Conservation (phyloP, 192 early-diverging fungal species). For the Entomortierella beljakovae region DNA sequence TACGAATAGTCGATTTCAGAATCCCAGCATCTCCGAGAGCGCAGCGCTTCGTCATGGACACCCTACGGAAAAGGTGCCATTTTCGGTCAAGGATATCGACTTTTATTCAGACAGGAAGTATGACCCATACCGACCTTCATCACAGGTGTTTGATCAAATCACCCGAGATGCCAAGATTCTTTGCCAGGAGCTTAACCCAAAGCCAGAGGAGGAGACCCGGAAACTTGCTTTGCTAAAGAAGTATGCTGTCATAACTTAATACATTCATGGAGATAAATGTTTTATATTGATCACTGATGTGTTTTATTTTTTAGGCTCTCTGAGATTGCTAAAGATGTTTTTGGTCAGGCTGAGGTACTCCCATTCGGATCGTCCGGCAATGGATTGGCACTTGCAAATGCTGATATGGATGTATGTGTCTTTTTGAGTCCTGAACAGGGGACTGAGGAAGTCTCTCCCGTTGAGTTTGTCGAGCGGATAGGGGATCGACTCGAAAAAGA, state of each 20-base stretch:
- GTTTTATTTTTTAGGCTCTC: conserved; percentile 9
- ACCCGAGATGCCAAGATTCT: conserved; percentile 28
- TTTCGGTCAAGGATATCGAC: conserved; percentile 48
- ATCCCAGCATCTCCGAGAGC: neutral
- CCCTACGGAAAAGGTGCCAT: conserved; percentile 11
- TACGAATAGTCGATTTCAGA: conserved; percentile 12
- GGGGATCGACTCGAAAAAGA: conserved; percentile 42
- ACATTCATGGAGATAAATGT: neutral
- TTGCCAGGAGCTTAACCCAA: conserved; percentile 34
- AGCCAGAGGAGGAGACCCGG: conserved; percentile 41
- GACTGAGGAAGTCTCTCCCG: conserved; percentile 34
- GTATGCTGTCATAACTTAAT: conserved; percentile 2
- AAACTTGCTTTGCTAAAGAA: conserved; percentile 26
- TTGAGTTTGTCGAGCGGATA: conserved; percentile 54
- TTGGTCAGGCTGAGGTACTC: conserved; percentile 43
- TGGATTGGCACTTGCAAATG: conserved; percentile 42
- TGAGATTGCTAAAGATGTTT: conserved; percentile 36
- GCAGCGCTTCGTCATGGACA: neutral
- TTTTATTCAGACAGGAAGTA: conserved; percentile 50
- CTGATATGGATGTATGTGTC: conserved; percentile 51
- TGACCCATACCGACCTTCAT: conserved; percentile 42
- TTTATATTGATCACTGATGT: neutral
- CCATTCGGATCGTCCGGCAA: conserved; percentile 50
- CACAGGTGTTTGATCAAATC: conserved; percentile 24
- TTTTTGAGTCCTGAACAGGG: conserved; percentile 29